Conservation (phyloP, 495 filamentous ascomycete species). For the Friedmanniomyces endolithicus region DNA sequence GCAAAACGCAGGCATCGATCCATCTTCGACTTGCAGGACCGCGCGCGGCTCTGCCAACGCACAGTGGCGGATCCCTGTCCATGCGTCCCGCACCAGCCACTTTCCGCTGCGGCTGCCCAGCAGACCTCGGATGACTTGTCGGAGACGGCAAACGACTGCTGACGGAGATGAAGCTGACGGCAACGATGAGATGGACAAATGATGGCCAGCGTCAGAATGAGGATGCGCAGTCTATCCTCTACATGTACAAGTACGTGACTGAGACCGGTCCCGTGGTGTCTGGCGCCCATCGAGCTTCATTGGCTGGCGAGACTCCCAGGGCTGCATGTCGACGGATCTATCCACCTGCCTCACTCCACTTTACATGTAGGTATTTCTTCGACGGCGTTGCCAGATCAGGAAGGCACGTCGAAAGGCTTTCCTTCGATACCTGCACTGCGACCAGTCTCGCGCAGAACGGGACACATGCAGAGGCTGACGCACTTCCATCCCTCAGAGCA, state of each 20-base stretch:
- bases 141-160: not conserved
- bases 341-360: not conserved
- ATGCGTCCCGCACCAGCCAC: not conserved
- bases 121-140: too few relatives aligned
- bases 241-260: too few relatives aligned
- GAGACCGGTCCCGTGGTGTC: not conserved
- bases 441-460: too few relatives aligned
- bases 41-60: not conserved
- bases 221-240: not conserved
- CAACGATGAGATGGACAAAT: not conserved
- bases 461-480: too few relatives aligned
- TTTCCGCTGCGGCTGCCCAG: too few relatives aligned
- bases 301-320: too few relatives aligned
- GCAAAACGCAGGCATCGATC: too few relatives aligned
- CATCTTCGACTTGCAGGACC: too few relatives aligned
- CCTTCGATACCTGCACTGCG: too few relatives aligned
- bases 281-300: not conserved
- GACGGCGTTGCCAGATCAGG: not conserved
- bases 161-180: not conserved
- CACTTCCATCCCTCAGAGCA: too few relatives aligned
- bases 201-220: not conserved
- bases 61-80: not conserved
- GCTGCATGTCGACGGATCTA: not conserved
- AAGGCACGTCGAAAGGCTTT: not conserved
- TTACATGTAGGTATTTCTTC: not conserved